Percentiles rank a stretch among this genome's conserved stretches.
Conservation (phyloP, 805 yeast genomes). For the Candida broadrunensis region DNA sequence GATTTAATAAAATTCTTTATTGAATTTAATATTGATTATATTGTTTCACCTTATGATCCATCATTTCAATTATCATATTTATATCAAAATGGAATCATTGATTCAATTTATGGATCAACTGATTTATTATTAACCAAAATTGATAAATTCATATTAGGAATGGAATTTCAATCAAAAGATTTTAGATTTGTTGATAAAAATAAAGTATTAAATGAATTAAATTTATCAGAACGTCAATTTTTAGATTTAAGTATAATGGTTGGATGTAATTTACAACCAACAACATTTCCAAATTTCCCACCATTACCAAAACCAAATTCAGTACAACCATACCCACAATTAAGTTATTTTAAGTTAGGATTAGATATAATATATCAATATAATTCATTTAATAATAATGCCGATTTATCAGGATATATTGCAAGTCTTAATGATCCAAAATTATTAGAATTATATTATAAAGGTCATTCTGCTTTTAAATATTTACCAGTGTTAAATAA, state of each 20-base stretch:
- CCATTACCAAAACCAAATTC: constrained; percentile 41
- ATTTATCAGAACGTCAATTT: constrained; percentile 62
- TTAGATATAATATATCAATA: constrained; percentile 37
- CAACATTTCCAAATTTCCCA: constrained; percentile 53
- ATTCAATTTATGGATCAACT: constrained; percentile 80
- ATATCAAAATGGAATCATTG: constrained; percentile 52
- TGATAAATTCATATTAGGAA: constrained; percentile 68
- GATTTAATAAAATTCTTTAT: constrained; percentile 59
- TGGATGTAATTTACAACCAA: constrained; percentile 75
- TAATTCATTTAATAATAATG: constrained; percentile 18
- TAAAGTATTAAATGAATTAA: constrained; percentile 58
- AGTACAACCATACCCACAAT: constrained; percentile 36
- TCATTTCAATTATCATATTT: constrained; percentile 78
- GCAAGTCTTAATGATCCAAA: constrained; percentile 45
- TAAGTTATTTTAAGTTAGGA: constrained; percentile 38
- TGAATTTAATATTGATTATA: constrained; percentile 54
- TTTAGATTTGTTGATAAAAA: constrained; percentile 64
- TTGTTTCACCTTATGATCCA: constrained; percentile 81
- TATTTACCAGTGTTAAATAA: constrained; percentile 71
- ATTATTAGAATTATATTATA: constrained; percentile 52
- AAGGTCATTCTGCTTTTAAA: constrained; percentile 65
- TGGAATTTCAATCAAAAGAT: constrained; percentile 64
- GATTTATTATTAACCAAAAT: constrained; percentile 66
- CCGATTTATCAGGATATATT: constrained; percentile 43
- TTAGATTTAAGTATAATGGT: constrained; percentile 73